Evolutionary conservation across 768 basidiomycete genomes (phyloP).

Genomic region (Inosperma sp.): DNA sequence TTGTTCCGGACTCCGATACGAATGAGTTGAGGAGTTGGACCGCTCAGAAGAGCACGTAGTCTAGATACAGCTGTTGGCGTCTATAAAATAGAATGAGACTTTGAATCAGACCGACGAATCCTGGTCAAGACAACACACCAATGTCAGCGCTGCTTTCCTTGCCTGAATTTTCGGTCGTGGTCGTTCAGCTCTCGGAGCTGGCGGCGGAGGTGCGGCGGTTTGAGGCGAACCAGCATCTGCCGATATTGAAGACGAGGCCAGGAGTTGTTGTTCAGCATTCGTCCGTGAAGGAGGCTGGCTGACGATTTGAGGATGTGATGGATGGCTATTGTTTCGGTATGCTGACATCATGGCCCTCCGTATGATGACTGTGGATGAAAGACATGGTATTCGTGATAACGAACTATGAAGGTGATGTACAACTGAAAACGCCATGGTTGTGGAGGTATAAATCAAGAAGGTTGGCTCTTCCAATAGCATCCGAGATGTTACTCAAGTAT

Average conservation of each 20-base stretch:
- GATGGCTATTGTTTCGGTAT: conserved; percentile 37
- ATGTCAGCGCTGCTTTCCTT: conserved; percentile 70
- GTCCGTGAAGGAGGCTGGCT: conserved; percentile 50
- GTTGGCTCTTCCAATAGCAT: not conserved
- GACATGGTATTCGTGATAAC: conserved; percentile 28
- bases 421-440: conserved; percentile 27
- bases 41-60: conserved; percentile 65
- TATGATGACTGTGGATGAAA: conserved; percentile 31
- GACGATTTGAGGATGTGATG: conserved; percentile 27
- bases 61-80: conserved; percentile 74
- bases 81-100: conserved; percentile 37
- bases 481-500: conserved; percentile 17
- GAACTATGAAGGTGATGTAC: conserved; percentile 29
- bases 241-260: conserved; percentile 33
- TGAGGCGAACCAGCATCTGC: conserved; percentile 66
- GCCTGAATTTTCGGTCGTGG: conserved; percentile 62
- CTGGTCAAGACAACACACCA: conserved; percentile 46
- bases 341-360: conserved; percentile 70
- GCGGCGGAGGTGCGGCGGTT: conserved; percentile 66
- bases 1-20: conserved; percentile 96
- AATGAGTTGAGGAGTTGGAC: conserved; percentile 86
- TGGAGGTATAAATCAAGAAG: conserved; percentile 14
- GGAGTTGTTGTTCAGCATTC: conserved; percentile 33
- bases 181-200: conserved; percentile 59
- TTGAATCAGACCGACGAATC: not conserved